These are phyloP conservation scores for Blastocystis sp. DNA, from an alignment of 352 stramenopile species.

Conservation along the genomic window DNA sequence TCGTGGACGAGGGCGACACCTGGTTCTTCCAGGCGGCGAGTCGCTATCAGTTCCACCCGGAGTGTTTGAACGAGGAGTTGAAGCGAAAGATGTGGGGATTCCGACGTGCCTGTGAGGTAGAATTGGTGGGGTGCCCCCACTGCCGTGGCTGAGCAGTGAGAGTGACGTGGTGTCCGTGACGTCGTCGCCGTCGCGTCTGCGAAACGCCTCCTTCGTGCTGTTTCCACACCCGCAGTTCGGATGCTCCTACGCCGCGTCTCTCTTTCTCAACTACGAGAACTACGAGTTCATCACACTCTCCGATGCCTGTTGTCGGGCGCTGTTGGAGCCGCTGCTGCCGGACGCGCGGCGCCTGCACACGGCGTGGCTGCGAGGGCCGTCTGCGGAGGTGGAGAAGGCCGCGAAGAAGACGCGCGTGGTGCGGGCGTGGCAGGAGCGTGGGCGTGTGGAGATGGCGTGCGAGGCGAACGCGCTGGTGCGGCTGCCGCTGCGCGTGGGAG, in stretches of 20 bases:
- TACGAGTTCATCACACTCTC: background rate
- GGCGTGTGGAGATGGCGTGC: background rate
- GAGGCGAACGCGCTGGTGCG: background rate
- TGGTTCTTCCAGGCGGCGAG: background rate
- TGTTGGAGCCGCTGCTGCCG: background rate
- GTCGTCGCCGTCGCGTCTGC: background rate
- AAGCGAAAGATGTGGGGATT: background rate
- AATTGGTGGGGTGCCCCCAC: constrained; percentile 1
- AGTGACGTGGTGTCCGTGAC: background rate
- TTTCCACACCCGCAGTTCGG: background rate
- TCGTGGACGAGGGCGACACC: constrained; percentile 1
- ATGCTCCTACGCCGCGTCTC: background rate
- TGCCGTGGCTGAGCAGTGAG: background rate
- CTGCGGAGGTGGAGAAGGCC: background rate
- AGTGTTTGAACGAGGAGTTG: background rate
- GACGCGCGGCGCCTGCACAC: background rate
- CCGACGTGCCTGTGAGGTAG: background rate
- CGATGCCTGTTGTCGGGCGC: background rate
- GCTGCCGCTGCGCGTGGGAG: too few relatives aligned
- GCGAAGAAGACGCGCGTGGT: background rate
- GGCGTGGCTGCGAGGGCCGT: background rate
- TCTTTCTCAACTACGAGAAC: background rate
- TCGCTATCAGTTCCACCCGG: background rate
- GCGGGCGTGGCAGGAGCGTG: background rate
- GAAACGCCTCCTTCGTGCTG: background rate